Conservation (phyloP, 2,329 filamentous ascomycete genomes). For the Hypocreales sp. region DNA sequence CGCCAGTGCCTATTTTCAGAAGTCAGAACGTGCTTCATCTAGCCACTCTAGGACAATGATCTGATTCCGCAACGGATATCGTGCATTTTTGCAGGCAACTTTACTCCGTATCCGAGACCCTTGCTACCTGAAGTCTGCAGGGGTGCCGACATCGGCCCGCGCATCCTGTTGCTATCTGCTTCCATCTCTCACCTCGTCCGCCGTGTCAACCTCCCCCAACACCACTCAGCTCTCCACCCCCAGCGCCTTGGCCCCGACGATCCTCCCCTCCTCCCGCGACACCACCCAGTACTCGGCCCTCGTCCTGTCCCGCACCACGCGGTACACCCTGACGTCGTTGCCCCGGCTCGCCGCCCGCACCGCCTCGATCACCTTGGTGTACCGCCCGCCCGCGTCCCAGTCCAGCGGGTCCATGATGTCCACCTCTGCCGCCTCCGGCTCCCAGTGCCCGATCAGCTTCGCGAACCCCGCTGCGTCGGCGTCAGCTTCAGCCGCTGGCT, state of each 20-base stretch:
- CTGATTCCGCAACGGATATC: no score
- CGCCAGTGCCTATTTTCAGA: no score
- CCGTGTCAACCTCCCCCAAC: no score
- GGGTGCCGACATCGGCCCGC: no score
- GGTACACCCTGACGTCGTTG: constrained; percentile 60
- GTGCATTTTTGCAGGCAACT: no score
- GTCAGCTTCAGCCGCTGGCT: no score
- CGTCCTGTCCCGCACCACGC: constrained; percentile 44
- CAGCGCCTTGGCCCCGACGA: constrained; percentile 68
- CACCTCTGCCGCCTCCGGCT: constrained; percentile 38
- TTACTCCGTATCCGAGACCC: no score
- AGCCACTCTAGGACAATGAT: no score
- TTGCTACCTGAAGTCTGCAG: no score
- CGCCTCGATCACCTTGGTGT: constrained; percentile 52
- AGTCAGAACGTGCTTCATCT: no score
- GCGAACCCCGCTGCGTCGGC: constrained; percentile 48
- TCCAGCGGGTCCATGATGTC: constrained; percentile 50
- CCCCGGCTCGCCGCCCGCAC: constrained; percentile 48
- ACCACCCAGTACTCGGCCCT: constrained; percentile 71
- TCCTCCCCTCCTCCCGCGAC: constrained; percentile 40
- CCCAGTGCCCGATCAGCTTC: constrained; percentile 44
- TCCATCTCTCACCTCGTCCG: no score
- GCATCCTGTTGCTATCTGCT: no score
- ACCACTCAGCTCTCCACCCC: constrained; percentile 49
- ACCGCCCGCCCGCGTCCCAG: constrained; percentile 61